Base-by-base conservation (phyloP, 2,329 filamentous ascomycete species). In the Arthroderma uncinatum region DNA sequence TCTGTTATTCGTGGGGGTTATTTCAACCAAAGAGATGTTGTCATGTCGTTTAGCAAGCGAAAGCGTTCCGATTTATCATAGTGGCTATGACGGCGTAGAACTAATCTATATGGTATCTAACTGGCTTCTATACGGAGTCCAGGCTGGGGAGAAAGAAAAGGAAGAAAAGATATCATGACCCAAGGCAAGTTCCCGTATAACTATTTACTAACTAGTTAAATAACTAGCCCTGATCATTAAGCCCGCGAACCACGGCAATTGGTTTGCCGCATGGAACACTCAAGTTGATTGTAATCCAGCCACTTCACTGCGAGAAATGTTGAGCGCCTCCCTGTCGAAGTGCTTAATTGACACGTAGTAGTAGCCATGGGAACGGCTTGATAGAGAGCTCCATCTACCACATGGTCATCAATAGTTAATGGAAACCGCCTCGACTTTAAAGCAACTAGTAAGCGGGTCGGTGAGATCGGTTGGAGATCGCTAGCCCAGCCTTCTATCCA, bases 221-320 rank as follows among this genome's bases (percentile, higher is more conserved):
- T 37, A 37, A 37, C 36, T n/a, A n/a, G 36, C 3, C 3, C 9
- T 7, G 36, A 47, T 25, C 42, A 12, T 28, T 47, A 47, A 28
- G 42, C 21, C 42, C 42, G n/a, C 10, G 2, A 47, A 14, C 42
- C 42, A 47, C 42, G 21, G 42, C 42, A 25, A 28, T 47, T 39
- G 68, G 71, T 56, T 59, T 19, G 23, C 14, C 21, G 16, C 4
- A 47, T 47, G 21, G 42, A 47, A 47, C 1, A 47, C 42, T 14
- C 23, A 47, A 28, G 23, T 14, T 28, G 42, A 47, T 28, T 23
- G 40, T 44, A 44, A 44, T 23, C 40, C 19, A 28, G 3, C 16
- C 37, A 40, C 16, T 40, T 21, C 10, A 14, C 36, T 12, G 36
- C 36, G 36, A 37, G 36, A 4, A 37, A 37, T 37, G 36, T 37